These are phyloP conservation scores for Daldinia vernicosa DNA, from an alignment of 495 filamentous ascomycete species.

Conservation along the genomic window DNA sequence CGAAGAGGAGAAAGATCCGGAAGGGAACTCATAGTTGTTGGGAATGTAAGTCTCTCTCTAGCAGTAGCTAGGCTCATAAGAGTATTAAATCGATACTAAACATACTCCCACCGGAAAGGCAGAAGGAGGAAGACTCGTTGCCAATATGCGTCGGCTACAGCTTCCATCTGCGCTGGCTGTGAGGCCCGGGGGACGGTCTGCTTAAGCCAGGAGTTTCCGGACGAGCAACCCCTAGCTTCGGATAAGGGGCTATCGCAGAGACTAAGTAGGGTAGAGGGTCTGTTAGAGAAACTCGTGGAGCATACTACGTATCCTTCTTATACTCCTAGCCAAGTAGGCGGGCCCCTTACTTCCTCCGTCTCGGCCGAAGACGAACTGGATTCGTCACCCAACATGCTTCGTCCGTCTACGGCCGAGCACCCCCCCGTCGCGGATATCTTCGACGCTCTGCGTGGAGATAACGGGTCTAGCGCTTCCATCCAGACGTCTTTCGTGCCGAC, in stretches of 20 bases:
- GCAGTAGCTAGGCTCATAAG: neutral
- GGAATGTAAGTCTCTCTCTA: conserved; percentile 56
- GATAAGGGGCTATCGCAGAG: conserved; percentile 55
- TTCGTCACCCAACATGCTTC: conserved; percentile 30
- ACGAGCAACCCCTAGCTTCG: conserved; percentile 48
- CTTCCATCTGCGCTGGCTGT: conserved; percentile 57
- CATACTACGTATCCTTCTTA: conserved; percentile 50
- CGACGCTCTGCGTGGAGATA: conserved; percentile 38
- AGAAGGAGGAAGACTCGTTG: conserved; percentile 59
- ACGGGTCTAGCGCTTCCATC: conserved; percentile 15
- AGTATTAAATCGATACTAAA: conserved; percentile 16
- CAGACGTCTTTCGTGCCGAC: conserved; percentile 35
- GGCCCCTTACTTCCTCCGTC: conserved; percentile 44
- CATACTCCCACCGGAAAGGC: conserved; percentile 39
- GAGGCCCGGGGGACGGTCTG: conserved; percentile 56
- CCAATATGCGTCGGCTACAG: conserved; percentile 51
- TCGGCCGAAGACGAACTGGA: conserved; percentile 45
- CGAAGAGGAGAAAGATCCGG: conserved; percentile 58
- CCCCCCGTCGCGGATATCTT: conserved; percentile 31
- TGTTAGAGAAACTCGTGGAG: conserved; percentile 57
- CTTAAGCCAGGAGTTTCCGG: conserved; percentile 60
- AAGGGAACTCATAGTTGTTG: conserved; percentile 66
- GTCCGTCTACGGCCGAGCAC: conserved; percentile 31
- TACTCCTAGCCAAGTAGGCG: conserved; percentile 30
- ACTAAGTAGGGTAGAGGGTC: conserved; percentile 55